These are phyloP conservation scores for Candida schatavii DNA, from an alignment of 805 yeast species.

Conservation along the genomic window DNA sequence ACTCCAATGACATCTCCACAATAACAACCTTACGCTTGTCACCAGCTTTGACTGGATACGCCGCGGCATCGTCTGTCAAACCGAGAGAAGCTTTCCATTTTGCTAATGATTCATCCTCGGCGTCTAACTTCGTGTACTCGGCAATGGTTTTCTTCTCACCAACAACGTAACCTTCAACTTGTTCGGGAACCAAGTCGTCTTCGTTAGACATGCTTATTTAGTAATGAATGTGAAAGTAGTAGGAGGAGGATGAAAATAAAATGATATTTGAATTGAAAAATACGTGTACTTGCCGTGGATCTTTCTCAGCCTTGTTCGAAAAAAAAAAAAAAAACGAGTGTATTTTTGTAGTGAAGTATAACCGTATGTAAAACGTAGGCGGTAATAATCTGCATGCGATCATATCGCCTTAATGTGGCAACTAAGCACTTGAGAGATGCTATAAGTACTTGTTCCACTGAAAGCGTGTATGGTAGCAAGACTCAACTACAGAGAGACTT, in stretches of 20 bases:
- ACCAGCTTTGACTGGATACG: constrained; percentile 64
- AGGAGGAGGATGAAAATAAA: neutral
- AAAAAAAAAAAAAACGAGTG: no score
- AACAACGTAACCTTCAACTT: constrained; percentile 60
- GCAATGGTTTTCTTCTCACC: constrained; percentile 74
- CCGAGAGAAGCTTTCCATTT: constrained; percentile 93
- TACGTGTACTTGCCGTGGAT: no score
- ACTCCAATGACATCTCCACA: constrained; percentile 66
- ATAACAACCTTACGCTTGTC: constrained; percentile 79
- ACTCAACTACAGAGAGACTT: no score
- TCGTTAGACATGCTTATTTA: constrained; percentile 17
- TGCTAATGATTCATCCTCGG: constrained; percentile 84
- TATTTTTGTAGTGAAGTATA: no score
- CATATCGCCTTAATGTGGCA: no score
- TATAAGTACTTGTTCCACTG: no score
- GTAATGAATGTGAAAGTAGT: neutral
- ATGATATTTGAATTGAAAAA: no score
- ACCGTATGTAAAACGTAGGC: no score
- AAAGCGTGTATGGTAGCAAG: no score
- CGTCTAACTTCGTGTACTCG: constrained; percentile 80
- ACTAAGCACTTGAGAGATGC: no score
- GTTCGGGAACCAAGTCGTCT: constrained; percentile 63
- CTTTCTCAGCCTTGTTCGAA: no score
- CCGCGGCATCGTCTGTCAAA: constrained; percentile 49
- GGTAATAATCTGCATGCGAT: no score